Percentiles rank a stretch among this genome's conserved stretches.
Evolutionary conservation across 2,329 filamentous ascomycete genomes (phyloP).

Genomic region (Periconia sp.): DNA sequence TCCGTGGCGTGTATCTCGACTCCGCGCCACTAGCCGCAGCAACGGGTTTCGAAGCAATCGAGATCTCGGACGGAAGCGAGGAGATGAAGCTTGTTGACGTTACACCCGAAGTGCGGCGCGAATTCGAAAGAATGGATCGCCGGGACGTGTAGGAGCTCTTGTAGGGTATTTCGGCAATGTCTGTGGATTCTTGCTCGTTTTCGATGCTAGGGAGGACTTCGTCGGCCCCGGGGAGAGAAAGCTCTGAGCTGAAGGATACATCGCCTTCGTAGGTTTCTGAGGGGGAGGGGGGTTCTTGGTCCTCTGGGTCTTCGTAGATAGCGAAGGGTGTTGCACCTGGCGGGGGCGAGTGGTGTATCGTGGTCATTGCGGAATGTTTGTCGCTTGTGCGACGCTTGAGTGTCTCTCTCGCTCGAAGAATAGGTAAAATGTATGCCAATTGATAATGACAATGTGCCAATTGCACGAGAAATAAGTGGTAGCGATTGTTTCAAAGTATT

Average conservation of each 20-base stretch:
- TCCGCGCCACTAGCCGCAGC: conserved; percentile 33
- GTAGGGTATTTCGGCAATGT: conserved; percentile 33
- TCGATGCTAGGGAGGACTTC: conserved; percentile 40
- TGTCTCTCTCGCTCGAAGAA: neutral
- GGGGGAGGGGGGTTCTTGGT: conserved; percentile 35
- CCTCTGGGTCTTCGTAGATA: conserved; percentile 42
- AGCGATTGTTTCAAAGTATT: neutral
- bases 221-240: conserved; percentile 32
- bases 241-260: conserved; percentile 40
- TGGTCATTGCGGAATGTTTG: conserved; percentile 33
- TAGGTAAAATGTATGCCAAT: too few species aligned
- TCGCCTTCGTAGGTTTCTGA: conserved; percentile 40
- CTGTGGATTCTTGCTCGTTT: conserved; percentile 22
- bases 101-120: conserved; percentile 34
- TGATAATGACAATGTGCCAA: neutral
- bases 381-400: conserved; percentile 21
- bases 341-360: conserved; percentile 37
- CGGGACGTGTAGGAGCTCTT: conserved; percentile 41
- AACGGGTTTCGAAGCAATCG: conserved; percentile 38
- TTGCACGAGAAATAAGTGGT: neutral
- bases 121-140: conserved; percentile 22
- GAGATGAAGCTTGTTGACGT: conserved; percentile 44
- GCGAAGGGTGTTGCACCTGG: conserved; percentile 39
- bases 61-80: conserved; percentile 44
- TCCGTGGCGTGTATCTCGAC: conserved; percentile 61